Evolutionary conservation across 2,329 filamentous ascomycete species (phyloP).

Genomic region (Rutstroemia sp.): DNA sequence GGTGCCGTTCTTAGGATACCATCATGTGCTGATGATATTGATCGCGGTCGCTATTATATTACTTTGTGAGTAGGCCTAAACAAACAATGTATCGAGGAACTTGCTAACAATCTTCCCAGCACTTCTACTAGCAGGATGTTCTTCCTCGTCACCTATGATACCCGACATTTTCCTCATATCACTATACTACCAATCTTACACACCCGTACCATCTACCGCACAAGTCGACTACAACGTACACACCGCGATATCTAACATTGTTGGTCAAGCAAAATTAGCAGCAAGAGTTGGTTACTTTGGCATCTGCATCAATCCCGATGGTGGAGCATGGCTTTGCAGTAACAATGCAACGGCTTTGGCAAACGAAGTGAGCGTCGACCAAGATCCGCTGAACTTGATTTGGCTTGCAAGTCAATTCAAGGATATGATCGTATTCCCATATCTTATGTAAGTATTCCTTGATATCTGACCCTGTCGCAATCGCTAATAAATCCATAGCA

Average conservation of each 20-base stretch:
- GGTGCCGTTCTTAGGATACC: conserved; percentile 63
- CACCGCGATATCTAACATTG: conserved; percentile 81
- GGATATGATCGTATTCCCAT: conserved; percentile 96
- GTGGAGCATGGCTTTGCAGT: conserved; percentile 87
- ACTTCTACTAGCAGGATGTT: conserved; percentile 87
- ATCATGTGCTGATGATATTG: conserved; percentile 93
- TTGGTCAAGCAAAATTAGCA: conserved; percentile 74
- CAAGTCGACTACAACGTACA: conserved; percentile 89
- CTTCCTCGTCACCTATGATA: conserved; percentile 90
- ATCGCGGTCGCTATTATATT: conserved; percentile 92
- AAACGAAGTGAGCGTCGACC: conserved; percentile 79
- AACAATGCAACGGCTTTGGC: conserved; percentile 94
- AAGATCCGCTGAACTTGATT: conserved; percentile 93
- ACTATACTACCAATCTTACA: conserved; percentile 85
- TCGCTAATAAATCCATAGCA: conserved; percentile 44
- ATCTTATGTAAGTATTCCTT: conserved; percentile 65
- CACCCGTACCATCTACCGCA: conserved; percentile 71
- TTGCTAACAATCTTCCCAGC: conserved; percentile 43
- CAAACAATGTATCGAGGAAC: conserved; percentile 4
- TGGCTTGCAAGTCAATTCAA: conserved; percentile 98
- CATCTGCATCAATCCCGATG: conserved; percentile 89
- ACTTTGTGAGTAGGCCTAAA: conserved; percentile 60
- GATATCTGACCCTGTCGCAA: neutral
- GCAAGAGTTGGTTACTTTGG: conserved; percentile 96
- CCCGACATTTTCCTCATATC: conserved; percentile 95